These are phyloP conservation scores for Populus nigra DNA, from an alignment of 345 rosid species.

Conservation along the genomic window DNA sequence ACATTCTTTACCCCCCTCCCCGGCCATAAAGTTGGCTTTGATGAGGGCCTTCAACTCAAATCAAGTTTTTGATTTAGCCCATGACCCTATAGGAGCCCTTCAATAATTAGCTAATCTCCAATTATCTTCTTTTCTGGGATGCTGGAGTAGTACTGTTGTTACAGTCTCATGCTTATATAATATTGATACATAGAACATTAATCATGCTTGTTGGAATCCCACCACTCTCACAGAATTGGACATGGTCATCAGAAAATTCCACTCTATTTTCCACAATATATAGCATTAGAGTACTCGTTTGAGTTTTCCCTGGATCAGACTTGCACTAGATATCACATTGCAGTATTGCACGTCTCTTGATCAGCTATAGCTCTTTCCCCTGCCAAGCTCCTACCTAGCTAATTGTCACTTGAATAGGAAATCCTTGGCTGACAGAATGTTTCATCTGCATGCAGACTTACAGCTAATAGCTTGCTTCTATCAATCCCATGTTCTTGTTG, in stretches of 20 bases:
- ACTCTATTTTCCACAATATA: background rate
- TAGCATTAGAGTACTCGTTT: background rate
- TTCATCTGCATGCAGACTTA: too few relatives aligned
- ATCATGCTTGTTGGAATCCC: background rate
- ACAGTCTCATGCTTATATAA: background rate
- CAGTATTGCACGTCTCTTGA: too few relatives aligned
- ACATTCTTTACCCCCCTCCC: background rate
- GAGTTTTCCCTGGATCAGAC: too few relatives aligned
- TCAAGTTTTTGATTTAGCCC: background rate
- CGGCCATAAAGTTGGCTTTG: constrained; percentile 26
- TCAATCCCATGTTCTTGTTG: too few relatives aligned
- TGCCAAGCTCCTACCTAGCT: too few relatives aligned
- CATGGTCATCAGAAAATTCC: background rate
- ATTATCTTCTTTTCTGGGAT: background rate
- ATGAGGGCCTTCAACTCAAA: constrained; percentile 18
- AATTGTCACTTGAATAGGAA: too few relatives aligned
- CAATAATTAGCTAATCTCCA: background rate
- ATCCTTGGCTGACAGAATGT: too few relatives aligned
- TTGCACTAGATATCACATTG: too few relatives aligned
- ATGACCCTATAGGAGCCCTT: background rate
- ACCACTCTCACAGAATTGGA: background rate
- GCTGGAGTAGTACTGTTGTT: background rate
- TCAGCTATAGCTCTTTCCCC: too few relatives aligned
- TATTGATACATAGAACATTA: background rate
- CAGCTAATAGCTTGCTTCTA: too few relatives aligned